Base-by-base conservation (phyloP, 2,329 filamentous ascomycete genomes). In the Teratosphaeria gauchensis region DNA sequence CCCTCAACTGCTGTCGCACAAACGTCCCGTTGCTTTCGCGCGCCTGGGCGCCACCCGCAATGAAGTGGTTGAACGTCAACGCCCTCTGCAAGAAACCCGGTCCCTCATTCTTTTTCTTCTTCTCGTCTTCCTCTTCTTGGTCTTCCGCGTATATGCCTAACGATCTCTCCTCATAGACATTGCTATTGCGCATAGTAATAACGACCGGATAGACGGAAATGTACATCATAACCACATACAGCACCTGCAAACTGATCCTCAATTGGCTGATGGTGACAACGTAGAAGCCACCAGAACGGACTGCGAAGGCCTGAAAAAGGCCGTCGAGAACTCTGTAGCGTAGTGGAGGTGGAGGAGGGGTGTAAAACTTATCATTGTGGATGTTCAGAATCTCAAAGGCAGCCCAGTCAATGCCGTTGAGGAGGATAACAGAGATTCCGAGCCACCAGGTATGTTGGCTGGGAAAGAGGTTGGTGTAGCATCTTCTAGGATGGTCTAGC, bases 171-270 rank as follows among this genome's bases (percentile, higher is more conserved):
- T 86, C 82, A 68, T 85, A 85, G 4, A 82, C 80, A 61, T 83
- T 85, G 33, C 78, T 80, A 56, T 81, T 79, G 51, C 83, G 79
- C 71, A 86, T 83, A 19, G 77, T 82, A 56, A 86, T 83, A 14
- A 82, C 82, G 33, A 85, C 80, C 0, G 84, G 83, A 59, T 83
- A 84, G 3, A 82, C 78, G 4, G 80, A 79, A 53, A 86, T 84
- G 69, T 85, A 86, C 83, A 86, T 86, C 83, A 86, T 85, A 52
- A 83, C 76, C 0, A 85, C 73, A 59, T 84, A 80, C 35, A 82
- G 77, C 38, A 85, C 77, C 59, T 84, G 83, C 0, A 84, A 76
- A 2, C 76, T 78, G 4, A 83, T 80, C 42, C 78, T 81, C 1
- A 84, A 73, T 0, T 67, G 68, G 3, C 79, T 69, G 12, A 71